A percentile compares a stretch with the other conserved stretches of the same genome.
These are phyloP conservation scores for Scenedesmus sp. DNA, from an alignment of 163 green algal genomes.

Conservation along the genomic window DNA sequence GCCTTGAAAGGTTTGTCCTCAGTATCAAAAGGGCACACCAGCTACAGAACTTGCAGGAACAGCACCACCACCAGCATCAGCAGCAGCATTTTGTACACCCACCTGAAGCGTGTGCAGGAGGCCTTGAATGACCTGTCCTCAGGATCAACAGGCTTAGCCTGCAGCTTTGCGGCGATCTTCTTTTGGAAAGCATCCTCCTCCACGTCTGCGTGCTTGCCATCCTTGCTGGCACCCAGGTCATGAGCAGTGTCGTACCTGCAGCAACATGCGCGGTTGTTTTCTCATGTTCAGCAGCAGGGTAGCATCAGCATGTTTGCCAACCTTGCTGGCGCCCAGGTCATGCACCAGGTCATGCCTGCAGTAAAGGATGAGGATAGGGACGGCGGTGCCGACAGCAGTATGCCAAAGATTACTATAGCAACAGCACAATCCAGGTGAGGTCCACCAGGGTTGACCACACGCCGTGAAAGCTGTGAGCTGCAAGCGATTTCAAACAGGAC, in stretches of 20 bases:
- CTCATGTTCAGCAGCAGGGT: not conserved
- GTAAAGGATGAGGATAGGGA: no score
- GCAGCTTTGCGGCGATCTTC: constrained; percentile 3
- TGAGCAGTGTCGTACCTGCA: not conserved
- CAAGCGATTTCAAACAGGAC: no score
- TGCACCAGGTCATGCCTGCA: no score
- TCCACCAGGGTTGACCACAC: no score
- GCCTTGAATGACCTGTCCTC: constrained; percentile 16
- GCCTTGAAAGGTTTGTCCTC: no score
- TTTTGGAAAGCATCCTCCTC: constrained; percentile 49
- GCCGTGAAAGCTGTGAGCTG: no score
- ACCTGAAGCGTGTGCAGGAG: constrained; percentile 36
- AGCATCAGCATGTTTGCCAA: no score
- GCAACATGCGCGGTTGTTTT: not conserved
- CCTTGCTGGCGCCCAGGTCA: not conserved
- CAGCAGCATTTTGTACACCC: not conserved
- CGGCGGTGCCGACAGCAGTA: no score
- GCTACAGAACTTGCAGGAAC: not conserved
- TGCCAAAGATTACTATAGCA: no score
- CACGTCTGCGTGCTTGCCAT: constrained; percentile 1
- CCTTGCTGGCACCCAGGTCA: not conserved
- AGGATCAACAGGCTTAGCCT: constrained; percentile 17
- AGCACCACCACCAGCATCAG: not conserved
- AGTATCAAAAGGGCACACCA: not conserved
- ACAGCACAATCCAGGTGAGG: no score